phyloP scores from a whole-genome alignment of 352 stramenopile species.

The Pythium phragmitis region DNA sequence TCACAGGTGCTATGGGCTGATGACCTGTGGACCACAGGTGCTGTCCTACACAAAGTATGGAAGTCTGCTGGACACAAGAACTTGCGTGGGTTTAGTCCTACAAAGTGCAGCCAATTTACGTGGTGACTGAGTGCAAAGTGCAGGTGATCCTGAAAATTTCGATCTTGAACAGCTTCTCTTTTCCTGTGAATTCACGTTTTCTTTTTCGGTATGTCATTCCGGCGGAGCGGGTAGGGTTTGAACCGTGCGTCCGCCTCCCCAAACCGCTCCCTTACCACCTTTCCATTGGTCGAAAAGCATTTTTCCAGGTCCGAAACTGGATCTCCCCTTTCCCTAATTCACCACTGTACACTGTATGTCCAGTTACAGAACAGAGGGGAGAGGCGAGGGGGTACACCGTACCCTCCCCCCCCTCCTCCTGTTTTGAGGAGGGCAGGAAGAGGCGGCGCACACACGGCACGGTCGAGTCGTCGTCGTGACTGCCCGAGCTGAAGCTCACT shows the following conservation, averaged over 20 bases:
- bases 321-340: constrained; percentile 27
- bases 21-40: too few relatives aligned
- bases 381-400: constrained; percentile 8
- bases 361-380: background rate
- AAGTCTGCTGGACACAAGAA: too few relatives aligned
- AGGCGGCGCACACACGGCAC: constrained; percentile 5
- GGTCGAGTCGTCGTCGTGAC: constrained; percentile 13
- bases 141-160: constrained; percentile 2
- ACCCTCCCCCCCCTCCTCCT: background rate
- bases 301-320: background rate
- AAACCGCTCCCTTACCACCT: background rate
- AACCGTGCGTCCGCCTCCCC: constrained; percentile 11
- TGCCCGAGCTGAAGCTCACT: background rate
- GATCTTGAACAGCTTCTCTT: background rate
- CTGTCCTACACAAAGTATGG: too few relatives aligned
- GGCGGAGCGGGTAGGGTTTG: constrained; percentile 20
- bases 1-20: too few relatives aligned
- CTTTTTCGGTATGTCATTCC: constrained; percentile 12
- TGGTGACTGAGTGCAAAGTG: background rate
- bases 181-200: background rate
- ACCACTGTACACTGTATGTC: background rate
- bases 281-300: constrained; percentile 19
- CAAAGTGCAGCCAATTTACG: background rate
- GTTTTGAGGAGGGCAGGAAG: constrained; percentile 17
- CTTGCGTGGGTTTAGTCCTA: background rate